A percentile compares a stretch with the other conserved stretches of the same genome.
Conservation (phyloP, 768 basidiomycete genomes). For the Lyophyllum decastes region DNA sequence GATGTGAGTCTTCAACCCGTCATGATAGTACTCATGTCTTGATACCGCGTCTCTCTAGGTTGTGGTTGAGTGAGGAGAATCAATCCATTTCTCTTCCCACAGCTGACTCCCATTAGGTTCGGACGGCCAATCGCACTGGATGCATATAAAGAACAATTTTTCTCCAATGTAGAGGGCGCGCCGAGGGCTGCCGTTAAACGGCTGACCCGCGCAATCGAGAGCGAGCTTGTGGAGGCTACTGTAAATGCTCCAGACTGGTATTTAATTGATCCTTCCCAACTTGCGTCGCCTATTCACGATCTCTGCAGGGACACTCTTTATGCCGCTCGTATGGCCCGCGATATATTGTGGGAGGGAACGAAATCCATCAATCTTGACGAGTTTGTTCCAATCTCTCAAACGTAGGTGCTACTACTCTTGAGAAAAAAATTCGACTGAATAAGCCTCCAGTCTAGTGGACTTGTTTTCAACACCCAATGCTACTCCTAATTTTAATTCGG, state of each 20-base stretch:
- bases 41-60: conserved; percentile 41
- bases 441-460: conserved; percentile 72
- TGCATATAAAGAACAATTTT: conserved; percentile 75
- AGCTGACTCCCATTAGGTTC: conserved; percentile 53
- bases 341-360: conserved; percentile 89
- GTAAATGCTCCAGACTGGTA: conserved; percentile 96
- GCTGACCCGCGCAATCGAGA: conserved; percentile 75
- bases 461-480: conserved; percentile 75
- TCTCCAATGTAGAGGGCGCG: conserved; percentile 65
- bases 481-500: conserved; percentile 56
- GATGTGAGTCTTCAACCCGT: conserved; percentile 55
- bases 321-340: conserved; percentile 88
- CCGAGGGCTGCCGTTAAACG: conserved; percentile 83
- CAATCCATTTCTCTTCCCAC: conserved; percentile 10
- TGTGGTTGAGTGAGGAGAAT: conserved; percentile 65
- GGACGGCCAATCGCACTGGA: conserved; percentile 79
- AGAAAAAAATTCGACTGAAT: conserved; percentile 10
- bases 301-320: conserved; percentile 81
- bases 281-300: not conserved
- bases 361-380: conserved; percentile 76
- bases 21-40: conserved; percentile 8
- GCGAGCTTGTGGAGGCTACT: conserved; percentile 70
- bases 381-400: conserved; percentile 85
- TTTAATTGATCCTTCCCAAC: conserved; percentile 20
- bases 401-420: conserved; percentile 53